Base-by-base conservation (phyloP, 202 grass and related monocot species). In the Cymbopogon flexuosus region DNA sequence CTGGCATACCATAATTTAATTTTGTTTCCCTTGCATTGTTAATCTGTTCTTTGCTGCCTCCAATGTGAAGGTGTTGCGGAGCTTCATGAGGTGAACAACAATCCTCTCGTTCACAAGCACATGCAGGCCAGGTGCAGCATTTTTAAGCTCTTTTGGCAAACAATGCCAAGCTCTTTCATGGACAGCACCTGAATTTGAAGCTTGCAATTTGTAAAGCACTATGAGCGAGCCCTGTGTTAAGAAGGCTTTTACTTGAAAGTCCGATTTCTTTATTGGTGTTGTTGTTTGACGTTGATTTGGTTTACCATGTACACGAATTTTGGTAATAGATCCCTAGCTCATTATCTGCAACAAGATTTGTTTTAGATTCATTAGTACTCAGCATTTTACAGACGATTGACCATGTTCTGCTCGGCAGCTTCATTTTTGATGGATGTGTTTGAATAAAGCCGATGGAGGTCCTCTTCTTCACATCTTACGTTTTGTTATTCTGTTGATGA, bases 21-120 rank as follows among this genome's bases (percentile, higher is more conserved):
- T 81, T 67, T 54, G 42, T 72, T 31, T 51, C 6, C 71, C 42
- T 74, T 3, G 2, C 85, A 46, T 83, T 21, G 15, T 68, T 4
- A 54, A 41, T 29, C 81, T 68, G 11, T 29, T 68, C 14, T 54
- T 36, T 54, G 24, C 19, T 87, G 15, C 56, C 35, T 78, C 39
- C 52, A 70, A 60, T 57, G 31, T 93, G 67, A 76, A 94, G 89
- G 83, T 97, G 94, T 10, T 97, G 94, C 76, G 91, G 89, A 75
- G 85, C 91, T 41, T 88, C 73, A 46, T 86, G 77, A 88, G 40
- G 42, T 24, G 54, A 59, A 88, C 51, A 30, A 65, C 1, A 1
- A 34, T 31, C 13, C 0, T 68, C 72, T 46, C 1, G 6, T 51
- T 79, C 33, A 31, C 40, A 64, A n/a, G 62, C 5, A 42, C 30